Percentiles rank a stretch among this genome's conserved stretches.
Evolutionary conservation across 2,329 filamentous ascomycete species (phyloP).

Genomic region (Lachnellula willkommii): DNA sequence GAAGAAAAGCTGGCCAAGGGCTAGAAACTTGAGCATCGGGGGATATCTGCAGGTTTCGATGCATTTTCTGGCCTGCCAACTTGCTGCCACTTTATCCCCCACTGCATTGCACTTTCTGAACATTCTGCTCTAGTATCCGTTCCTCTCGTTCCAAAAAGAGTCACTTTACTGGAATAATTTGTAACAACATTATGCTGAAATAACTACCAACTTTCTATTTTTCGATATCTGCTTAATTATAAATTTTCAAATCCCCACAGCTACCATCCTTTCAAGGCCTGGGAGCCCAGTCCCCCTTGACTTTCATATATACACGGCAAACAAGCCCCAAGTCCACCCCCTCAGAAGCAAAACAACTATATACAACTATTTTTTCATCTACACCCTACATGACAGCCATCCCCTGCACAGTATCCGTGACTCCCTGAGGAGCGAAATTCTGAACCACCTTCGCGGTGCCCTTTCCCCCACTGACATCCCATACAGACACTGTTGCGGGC

Average conservation of each 20-base stretch:
- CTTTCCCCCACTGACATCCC: slow-evolving; percentile 34
- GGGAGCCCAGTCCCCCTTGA: not conserved
- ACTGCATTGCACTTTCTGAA: not conserved
- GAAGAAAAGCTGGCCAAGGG: not conserved
- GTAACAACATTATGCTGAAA: too few species aligned
- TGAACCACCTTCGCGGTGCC: slow-evolving; percentile 33
- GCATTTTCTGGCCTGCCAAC: not conserved
- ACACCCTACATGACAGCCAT: slow-evolving; percentile 27
- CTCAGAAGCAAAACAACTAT: not conserved
- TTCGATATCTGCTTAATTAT: too few species aligned
- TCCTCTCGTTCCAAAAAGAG: too few species aligned
- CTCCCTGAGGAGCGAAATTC: slow-evolving; percentile 31
- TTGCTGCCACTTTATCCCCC: not conserved
- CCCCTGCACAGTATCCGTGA: slow-evolving; percentile 32
- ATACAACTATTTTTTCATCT: not conserved
- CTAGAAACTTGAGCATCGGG: not conserved
- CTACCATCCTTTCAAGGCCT: not conserved
- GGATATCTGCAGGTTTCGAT: not conserved
- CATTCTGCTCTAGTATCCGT: too few species aligned
- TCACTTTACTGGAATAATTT: too few species aligned
- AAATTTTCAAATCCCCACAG: too few species aligned
- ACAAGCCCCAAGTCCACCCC: too few species aligned
- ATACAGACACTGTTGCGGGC: slow-evolving; percentile 32
- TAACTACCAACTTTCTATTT: too few species aligned
- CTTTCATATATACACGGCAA: not conserved